Evolutionary conservation across 129 eudicot genomes (phyloP).

Genomic region (Helichrysum umbraculigerum): DNA sequence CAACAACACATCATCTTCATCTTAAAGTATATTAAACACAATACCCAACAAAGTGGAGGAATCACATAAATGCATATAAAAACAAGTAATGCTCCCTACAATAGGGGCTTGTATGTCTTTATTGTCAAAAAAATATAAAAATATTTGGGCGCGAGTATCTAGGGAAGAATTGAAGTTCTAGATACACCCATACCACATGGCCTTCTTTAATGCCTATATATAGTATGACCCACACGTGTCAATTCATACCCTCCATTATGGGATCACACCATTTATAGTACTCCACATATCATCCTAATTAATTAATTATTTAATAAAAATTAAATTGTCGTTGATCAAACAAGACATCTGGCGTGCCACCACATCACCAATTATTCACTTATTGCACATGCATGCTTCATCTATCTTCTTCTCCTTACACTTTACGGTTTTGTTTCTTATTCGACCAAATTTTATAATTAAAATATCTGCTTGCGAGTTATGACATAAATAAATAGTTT

Average conservation of each 20-base stretch:
- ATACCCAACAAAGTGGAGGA: slow-evolving; percentile 20
- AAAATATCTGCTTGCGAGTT: too few species aligned
- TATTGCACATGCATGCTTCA: slow-evolving; percentile 27
- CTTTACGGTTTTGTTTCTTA: not conserved
- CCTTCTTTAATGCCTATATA: not conserved
- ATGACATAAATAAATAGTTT: too few species aligned
- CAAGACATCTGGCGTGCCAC: slow-evolving; percentile 25
- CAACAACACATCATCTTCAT: not conserved
- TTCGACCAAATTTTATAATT: too few species aligned
- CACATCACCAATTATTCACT: slow-evolving; percentile 21
- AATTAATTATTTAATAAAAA: too few species aligned
- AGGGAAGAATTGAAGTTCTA: slow-evolving; percentile 15
- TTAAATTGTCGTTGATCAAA: not conserved
- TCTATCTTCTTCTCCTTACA: not conserved
- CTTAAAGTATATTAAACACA: slow-evolving; percentile 7
- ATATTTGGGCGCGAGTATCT: slow-evolving; percentile 5
- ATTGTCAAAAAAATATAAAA: slow-evolving; percentile 10
- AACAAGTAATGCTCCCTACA: slow-evolving; percentile 26
- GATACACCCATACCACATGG: slow-evolving; percentile 6
- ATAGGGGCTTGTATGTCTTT: slow-evolving; percentile 29
- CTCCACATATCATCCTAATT: not conserved
- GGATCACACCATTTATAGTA: slow-evolving; percentile 28
- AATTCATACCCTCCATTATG: slow-evolving; percentile 29
- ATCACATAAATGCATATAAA: slow-evolving; percentile 15
- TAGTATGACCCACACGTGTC: slow-evolving; percentile 35